These are phyloP conservation scores for Coffea eugenioides DNA, from an alignment of 257 asterid genomes.

Conservation along the genomic window DNA sequence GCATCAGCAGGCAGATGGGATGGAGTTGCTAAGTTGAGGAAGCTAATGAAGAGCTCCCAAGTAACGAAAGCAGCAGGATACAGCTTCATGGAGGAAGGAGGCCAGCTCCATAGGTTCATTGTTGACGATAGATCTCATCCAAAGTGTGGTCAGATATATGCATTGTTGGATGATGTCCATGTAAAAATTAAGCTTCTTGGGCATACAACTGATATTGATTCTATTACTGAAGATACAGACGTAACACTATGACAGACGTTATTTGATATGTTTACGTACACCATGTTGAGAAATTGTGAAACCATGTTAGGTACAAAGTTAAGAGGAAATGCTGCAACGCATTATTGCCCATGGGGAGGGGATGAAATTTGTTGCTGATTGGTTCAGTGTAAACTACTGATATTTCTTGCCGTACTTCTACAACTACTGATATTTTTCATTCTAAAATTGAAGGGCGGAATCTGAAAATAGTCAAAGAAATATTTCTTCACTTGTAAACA, in stretches of 20 bases:
- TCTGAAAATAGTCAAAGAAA: background rate
- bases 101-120: conserved; percentile 58
- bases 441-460: background rate
- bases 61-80: conserved; percentile 72
- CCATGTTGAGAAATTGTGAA: background rate
- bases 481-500: background rate
- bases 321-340: too few relatives aligned
- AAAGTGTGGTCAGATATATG: conserved; percentile 40
- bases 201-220: conserved; percentile 24
- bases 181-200: conserved; percentile 38
- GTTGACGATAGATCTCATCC: conserved; percentile 74
- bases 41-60: conserved; percentile 61
- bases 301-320: background rate
- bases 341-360: too few relatives aligned
- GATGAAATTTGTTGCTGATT: background rate
- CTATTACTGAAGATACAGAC: conserved; percentile 6
- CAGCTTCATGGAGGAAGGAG: conserved; percentile 81
- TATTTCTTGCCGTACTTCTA: background rate
- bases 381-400: too few relatives aligned
- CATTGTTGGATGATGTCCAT: conserved; percentile 40
- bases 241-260: background rate
- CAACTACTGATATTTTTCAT: background rate
- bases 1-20: conserved; percentile 65
- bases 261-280: background rate
- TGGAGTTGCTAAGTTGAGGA: conserved; percentile 66